A percentile compares a stretch with the other conserved stretches of the same genome.
Conservation (phyloP, 2,329 filamentous ascomycete genomes). For the Calonectria naviculata region DNA sequence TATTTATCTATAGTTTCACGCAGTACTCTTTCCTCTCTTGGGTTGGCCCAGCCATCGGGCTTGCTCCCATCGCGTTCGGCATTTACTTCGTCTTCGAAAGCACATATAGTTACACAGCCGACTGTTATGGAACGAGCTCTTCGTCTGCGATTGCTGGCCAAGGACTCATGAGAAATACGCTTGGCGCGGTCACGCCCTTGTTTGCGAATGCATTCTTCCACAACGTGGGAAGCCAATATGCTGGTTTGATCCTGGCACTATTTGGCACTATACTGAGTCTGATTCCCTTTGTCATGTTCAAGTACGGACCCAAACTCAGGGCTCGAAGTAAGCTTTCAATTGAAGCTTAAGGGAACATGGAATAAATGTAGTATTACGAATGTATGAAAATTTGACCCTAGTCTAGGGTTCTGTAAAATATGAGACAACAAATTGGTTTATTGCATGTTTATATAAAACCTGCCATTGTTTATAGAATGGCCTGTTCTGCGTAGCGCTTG, state of each 20-base stretch:
- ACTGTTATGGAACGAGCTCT: neutral
- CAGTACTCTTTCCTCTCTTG: neutral
- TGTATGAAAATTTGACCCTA: too few species aligned
- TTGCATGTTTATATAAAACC: too few species aligned
- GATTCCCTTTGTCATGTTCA: neutral
- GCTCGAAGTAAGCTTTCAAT: neutral
- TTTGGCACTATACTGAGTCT: neutral
- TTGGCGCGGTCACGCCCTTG: neutral
- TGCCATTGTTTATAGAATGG: too few species aligned
- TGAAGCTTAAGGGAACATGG: neutral
- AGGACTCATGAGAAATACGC: neutral
- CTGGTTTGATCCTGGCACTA: neutral
- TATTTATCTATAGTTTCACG: neutral
- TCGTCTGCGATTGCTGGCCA: neutral
- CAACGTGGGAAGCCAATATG: neutral
- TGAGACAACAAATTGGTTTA: too few species aligned
- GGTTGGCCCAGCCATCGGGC: neutral
- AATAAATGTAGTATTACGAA: too few species aligned
- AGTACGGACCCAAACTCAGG: neutral
- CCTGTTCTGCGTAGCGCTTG: too few species aligned
- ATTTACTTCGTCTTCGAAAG: neutral
- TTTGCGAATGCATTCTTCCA: neutral
- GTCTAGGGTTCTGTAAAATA: too few species aligned
- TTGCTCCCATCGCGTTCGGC: neutral
- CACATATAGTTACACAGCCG: neutral